Evolutionary conservation across 441 rosid species (phyloP), one percentile per base, ranked within the genome.

Genomic region (Adansonia gregorii): DNA sequence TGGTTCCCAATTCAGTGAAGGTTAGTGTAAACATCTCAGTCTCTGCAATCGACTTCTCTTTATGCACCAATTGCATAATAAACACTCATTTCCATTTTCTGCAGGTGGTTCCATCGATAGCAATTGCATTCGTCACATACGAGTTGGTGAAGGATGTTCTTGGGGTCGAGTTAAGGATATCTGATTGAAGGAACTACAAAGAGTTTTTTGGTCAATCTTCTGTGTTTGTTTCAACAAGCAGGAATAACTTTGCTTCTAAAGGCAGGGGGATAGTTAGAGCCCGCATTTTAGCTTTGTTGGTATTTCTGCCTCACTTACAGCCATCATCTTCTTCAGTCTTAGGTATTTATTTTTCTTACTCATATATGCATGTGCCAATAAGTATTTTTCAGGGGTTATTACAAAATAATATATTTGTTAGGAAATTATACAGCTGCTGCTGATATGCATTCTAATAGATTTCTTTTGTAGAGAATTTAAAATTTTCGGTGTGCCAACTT

Each of bases 71-170:
- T 19, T 14, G 46, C 46, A 70, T 51, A 15, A 51, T 51, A 51
- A 51, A 27, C n/a, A 7, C 11, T 7, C 14, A 10, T 66, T 41
- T 19, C 31, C 9, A 39, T 67, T 41, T 45, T 65, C 61, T 56
- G 41, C 19, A 95, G 98, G 98, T 93, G 79, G 98, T 95, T 58
- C 99, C 98, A 14, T 95, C 98, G 0, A 95, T 95, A 79, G 96
- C 99, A 52, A 93, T 95, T 73, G 98, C 99, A 6, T 95, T 95
- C 80, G 99, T 95, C 81, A 88, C 97, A 5, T 95, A 94, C 24
- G 98, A 94, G 84, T 54, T 77, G 85, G 97, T 92, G 86, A 95
- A 94, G 85, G 98, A 92, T 41, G 72, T 94, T 15, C 88, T 95
- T 19, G 94, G 97, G 80, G 98, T 94, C 41, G 98, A 95, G 84